These are phyloP conservation scores for Eragrostis tef DNA, from an alignment of 202 grass and related monocot species.

Conservation along the genomic window DNA sequence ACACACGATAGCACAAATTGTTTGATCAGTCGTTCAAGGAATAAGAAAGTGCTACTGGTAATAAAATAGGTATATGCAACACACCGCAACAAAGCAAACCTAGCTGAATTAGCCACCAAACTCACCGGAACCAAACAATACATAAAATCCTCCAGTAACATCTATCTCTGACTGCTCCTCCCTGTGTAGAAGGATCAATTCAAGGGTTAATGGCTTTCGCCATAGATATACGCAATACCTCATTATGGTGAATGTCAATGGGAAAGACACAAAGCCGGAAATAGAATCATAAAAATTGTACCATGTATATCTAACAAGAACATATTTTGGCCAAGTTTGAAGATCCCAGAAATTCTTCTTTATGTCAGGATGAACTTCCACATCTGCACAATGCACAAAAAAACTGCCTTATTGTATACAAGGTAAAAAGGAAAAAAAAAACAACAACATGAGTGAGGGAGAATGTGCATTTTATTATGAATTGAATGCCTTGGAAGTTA, in stretches of 20 bases:
- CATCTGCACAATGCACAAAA: slow-evolving; percentile 56
- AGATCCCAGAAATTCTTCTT: slow-evolving; percentile 83
- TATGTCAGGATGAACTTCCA: slow-evolving; percentile 87
- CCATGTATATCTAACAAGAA: slow-evolving; percentile 99
- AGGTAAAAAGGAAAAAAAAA: no score
- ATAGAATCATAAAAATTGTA: slow-evolving; percentile 37
- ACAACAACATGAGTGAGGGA: no score
- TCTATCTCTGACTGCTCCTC: slow-evolving; percentile 95
- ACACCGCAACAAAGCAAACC: no score
- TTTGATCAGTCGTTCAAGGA: neutral
- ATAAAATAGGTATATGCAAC: slow-evolving; percentile 16
- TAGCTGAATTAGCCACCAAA: slow-evolving; percentile 34
- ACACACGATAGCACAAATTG: slow-evolving; percentile 14
- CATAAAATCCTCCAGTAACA: slow-evolving; percentile 93
- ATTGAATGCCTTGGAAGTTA: slow-evolving; percentile 29
- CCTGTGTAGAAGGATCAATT: slow-evolving; percentile 63
- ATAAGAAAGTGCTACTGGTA: slow-evolving; percentile 22
- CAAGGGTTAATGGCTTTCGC: slow-evolving; percentile 5
- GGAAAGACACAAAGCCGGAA: slow-evolving; percentile 18
- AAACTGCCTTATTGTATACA: no score
- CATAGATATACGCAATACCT: neutral
- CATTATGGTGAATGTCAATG: neutral
- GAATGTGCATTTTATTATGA: neutral
- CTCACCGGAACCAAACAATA: slow-evolving; percentile 93
- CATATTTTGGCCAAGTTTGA: slow-evolving; percentile 88